These are phyloP conservation scores for Sparassis latifolia DNA, from an alignment of 1,284 basidiomycete species.

Conservation along the genomic window DNA sequence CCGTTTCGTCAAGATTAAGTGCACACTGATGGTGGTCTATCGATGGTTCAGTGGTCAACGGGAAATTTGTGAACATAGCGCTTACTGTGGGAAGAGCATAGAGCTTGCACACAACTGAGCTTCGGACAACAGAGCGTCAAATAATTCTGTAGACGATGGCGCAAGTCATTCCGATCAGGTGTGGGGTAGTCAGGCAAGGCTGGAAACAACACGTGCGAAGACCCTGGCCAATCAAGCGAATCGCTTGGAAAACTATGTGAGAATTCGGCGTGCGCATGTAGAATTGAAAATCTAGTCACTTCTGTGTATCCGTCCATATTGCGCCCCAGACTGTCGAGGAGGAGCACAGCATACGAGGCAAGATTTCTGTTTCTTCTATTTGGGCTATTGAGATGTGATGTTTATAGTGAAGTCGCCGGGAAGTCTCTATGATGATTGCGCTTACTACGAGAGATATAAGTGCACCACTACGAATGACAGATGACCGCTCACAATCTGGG, in stretches of 20 bases:
- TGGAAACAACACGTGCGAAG: constrained; percentile 3
- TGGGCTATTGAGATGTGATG: constrained; percentile 30
- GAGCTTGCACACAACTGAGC: constrained; percentile 43
- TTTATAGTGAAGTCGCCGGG: constrained; percentile 30
- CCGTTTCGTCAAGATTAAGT: neutral
- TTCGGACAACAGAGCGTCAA: constrained; percentile 45
- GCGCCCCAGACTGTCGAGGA: constrained; percentile 22
- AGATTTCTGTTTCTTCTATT: constrained; percentile 36
- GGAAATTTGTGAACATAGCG: neutral
- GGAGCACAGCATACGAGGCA: constrained; percentile 32
- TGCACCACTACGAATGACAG: constrained; percentile 2
- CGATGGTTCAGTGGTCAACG: neutral
- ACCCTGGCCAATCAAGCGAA: constrained; percentile 13
- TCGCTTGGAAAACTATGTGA: constrained; percentile 5
- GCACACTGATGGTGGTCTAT: constrained; percentile 7
- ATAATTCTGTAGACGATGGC: constrained; percentile 28
- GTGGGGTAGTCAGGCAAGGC: constrained; percentile 7
- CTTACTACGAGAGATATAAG: constrained; percentile 29
- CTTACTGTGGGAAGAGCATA: constrained; percentile 47
- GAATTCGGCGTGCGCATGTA: too few species aligned
- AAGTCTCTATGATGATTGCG: constrained; percentile 38
- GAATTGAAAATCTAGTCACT: constrained; percentile 22
- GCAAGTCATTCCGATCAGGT: constrained; percentile 19
- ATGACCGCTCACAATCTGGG: constrained; percentile 40
- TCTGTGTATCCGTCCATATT: constrained; percentile 25